Base-by-base conservation (phyloP, 2,329 filamentous ascomycete genomes). In the Phialocephala subalpina region DNA sequence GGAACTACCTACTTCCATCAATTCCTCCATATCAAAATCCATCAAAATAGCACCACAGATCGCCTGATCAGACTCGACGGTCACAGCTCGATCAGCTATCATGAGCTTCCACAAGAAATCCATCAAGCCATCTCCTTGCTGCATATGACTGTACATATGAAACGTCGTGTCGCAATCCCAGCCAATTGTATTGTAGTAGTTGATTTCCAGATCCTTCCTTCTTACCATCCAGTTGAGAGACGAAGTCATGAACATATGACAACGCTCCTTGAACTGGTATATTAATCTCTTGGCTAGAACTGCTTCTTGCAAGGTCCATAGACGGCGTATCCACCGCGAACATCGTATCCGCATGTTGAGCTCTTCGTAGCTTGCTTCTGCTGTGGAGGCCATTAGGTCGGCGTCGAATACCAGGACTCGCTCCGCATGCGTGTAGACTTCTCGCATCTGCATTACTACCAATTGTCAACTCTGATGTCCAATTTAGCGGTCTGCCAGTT, bases 301-400 rank as follows among this genome's bases (percentile, higher is more conserved):
- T 20, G 59, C 59, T 63, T 65, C 62, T 60, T 67, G 66, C 12
- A 65, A 33, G 14, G 62, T 67, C 62, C 62, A 67, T 11, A 65
- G 27, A 56, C 62, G 59, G 11, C 66, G 45, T 16, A 67, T 63
- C 66, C 62, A 65, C 1, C 56, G 47, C 6, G 66, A 65, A 33
- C 58, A 56, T 27, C 8, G 20, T 29, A 67, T 53, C 1, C 59
- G 62, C 62, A 65, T 65, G 33, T 60, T 62, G 25, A 67, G 52
- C 35, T 67, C 62, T 52, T 67, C 62, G 59, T 67, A 65, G 22
- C 12, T 63, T 20, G 60, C 62, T 53, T 56, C 20, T 5, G 62
- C 59, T 3, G 59, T 62, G 3, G 59, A 63, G 11, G 62, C 58
- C 59, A 67, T 60, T 22, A 67, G 59, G 7, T 67, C 62, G 2